Base-by-base conservation (phyloP, 805 yeast species). In the Kluyveromyces siamensis region DNA sequence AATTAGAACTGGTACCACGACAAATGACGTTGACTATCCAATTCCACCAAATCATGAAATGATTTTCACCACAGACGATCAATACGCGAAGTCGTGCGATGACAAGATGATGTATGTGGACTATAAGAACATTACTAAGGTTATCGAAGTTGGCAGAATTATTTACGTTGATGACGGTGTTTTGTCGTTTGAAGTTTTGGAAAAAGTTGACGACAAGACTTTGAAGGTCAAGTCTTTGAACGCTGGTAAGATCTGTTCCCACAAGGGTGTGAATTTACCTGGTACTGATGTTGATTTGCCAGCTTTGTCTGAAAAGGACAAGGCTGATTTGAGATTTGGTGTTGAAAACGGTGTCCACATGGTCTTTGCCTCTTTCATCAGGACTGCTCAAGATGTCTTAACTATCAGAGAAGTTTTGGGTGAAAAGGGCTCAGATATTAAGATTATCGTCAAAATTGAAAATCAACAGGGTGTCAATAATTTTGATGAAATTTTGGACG, bases 401-500 rank as follows among this genome's bases (percentile, higher is more conserved):
- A 84, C 87, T 67, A 93, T 93, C 74, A 86, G 99, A 75, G 76
- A 81, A 67, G 97, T 91, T 51, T 79, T 93, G 62, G 98, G 98
- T 69, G 96, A 89, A 75, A 96, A 88, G 48, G 99, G 99, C 70
- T 84, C 83, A 73, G 86, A 87, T 66, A 87, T 93, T 72, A 95
- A 93, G 80, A 89, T 93, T 75, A 90, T 93, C 63, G 84, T 88
- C 70, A 93, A 93, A 81, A 91, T 93, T 69, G 99, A 93, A 80
- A 90, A 89, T 80, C 98, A 91, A 77, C 99, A 93, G 76, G 99
- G 99, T 80, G 98, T 93, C 65, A 90, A 93, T 86, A 93, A 93
- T 83, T 93, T 93, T 69, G 99, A 93, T 72, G 97, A 87, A 55
- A 93, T 93, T 68, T 82, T 93, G 69, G 71, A 70, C 64, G 96